Base-by-base conservation (phyloP, 73 alveolate genomes). In the Loxodes magnus region DNA sequence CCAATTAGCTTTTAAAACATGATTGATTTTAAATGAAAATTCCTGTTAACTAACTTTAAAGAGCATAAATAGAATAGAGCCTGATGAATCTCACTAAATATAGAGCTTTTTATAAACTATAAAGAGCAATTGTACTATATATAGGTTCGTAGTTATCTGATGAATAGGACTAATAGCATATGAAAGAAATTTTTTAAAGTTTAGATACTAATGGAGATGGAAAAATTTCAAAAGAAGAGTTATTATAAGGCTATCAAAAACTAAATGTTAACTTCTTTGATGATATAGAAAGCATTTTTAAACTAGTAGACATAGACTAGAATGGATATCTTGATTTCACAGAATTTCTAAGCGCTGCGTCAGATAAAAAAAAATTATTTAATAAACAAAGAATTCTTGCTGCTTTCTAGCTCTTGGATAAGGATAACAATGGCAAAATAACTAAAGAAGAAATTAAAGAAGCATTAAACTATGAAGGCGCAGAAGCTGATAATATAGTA, bases 281-380 rank as follows among this genome's bases (percentile, higher is more conserved):
- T 19, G 86, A 71, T 26, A 73, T 71, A 7, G 77, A 64, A 17
- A 52, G 34, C 42, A 65, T 71, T 19, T 12, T 71, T 37, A 48
- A 44, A 3, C 29, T 35, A 19, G 86, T 68, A 15, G 79, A 59
- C 36, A 37, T 54, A 35, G 76, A 61, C 54, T 30, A 36, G 12
- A 67, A 67, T 67, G 81, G 81, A 20, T 65, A 37, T n/a, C 56
- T 67, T 15, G 81, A 67, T 43, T 67, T 37, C 50, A 36, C 71
- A 35, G 81, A 67, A 51, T 67, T 67, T 60, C 27, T 67, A 20
- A 67, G 46, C 39, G 71, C 71, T 19, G 41, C 73, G 9, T 28
- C 31, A 44, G 44, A 67, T 48, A 56, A 48, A 36, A 64, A 64
- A 28, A 64, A 56, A 27, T 25, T 55, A 10, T 14, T 64, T 4